A percentile compares a stretch with the other conserved stretches of the same genome.
Conservation (phyloP, 352 stramenopile genomes). For the Phytophthora pseudosyringae region DNA sequence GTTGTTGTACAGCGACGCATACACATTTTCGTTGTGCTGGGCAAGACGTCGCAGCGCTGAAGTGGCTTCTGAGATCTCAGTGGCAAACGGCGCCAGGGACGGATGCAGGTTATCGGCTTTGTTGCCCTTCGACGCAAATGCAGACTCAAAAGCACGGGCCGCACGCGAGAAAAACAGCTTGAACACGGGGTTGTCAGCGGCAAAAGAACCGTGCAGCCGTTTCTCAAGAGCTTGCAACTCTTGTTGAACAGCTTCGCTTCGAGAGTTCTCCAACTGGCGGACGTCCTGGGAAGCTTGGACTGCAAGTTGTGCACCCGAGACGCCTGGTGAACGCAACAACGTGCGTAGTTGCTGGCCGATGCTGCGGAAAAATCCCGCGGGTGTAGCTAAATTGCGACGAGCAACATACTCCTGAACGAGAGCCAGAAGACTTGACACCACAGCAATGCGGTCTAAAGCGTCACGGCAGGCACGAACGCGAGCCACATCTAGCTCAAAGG, state of each 20-base stretch:
- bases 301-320: conserved; percentile 60
- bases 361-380: conserved; percentile 39
- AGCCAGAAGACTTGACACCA: conserved; percentile 64
- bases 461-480: conserved; percentile 64
- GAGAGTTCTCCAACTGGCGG: conserved; percentile 31
- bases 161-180: conserved; percentile 60
- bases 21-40: conserved; percentile 75
- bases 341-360: conserved; percentile 45
- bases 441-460: conserved; percentile 56
- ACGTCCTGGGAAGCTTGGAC: conserved; percentile 52
- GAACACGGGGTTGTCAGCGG: conserved; percentile 62
- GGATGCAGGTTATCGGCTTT: conserved; percentile 41
- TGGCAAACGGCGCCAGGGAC: conserved; percentile 58
- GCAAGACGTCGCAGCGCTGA: conserved; percentile 45
- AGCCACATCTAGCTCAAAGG: conserved; percentile 63
- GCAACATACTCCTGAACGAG: conserved; percentile 65
- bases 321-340: conserved; percentile 50
- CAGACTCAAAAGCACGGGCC: conserved; percentile 33
- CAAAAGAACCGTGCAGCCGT: conserved; percentile 52
- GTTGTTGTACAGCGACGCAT: conserved; percentile 70
- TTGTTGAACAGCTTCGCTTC: conserved; percentile 3
- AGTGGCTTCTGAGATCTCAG: conserved; percentile 47
- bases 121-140: conserved; percentile 27
- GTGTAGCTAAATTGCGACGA: conserved; percentile 34
- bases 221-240: conserved; percentile 49